Evolutionary conservation across 306 rosid genomes (phyloP), one percentile per base, ranked within the genome.

Genomic region (Lathyrus aphaca): DNA sequence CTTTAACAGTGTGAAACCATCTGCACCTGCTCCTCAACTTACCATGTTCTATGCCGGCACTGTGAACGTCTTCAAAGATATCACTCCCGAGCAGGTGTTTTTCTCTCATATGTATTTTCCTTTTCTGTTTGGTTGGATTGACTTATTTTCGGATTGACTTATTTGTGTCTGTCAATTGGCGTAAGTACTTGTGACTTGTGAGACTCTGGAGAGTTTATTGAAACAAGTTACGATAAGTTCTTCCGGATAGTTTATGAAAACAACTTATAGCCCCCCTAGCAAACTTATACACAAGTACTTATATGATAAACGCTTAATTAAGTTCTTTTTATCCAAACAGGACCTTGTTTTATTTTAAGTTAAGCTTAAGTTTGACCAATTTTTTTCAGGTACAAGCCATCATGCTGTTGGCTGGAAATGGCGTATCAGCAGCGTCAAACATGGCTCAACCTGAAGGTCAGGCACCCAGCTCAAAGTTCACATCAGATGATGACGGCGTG

Each of bases 1-100:
- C n/a, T 70, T 23, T 35, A 79, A 74, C 75, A 80, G 81, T 37
- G 63, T 69, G 66, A 89, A 87, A 83, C 65, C 83, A 18, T 63
- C 87, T 64, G 83, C 79, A n/a, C 66, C 88, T 75, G 69, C 85
- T 60, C 67, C 86, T 54, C 96, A 81, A 75, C 73, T 91, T 82
- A 87, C 97, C 60, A 81, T 92, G 71, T 92, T 89, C 80, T 92
- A 92, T 38, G 96, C 75, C 0, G 97, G 96, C 59, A 68, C 88
- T 9, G 92, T 92, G 64, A 84, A 82, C 71, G 88, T 89, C 69
- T 92, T 77, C 56, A 82, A 84, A 53, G 85, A 83, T 80, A 87
- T 92, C 81, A 62, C 88, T 10, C 95, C 95, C 48, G 96, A 87
- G 82, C 84, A 82, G 97, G 97, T 89, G 68, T 35, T 42, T 48